Evolutionary conservation across 1,284 basidiomycete species (phyloP).

Genomic region (Pseudozyma flocculosa): DNA sequence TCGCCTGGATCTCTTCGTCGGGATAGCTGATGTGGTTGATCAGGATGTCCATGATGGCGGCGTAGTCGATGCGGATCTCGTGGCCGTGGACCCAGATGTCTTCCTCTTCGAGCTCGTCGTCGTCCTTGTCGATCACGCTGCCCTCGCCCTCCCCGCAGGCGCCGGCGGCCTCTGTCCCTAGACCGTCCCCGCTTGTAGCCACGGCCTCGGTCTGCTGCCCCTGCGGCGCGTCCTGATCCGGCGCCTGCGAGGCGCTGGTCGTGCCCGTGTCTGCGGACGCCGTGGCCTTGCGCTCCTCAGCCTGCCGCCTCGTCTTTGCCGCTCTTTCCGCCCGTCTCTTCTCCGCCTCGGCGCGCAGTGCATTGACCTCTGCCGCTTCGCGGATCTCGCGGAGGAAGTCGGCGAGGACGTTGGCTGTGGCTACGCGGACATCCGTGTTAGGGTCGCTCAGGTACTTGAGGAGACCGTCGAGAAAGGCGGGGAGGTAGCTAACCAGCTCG

Average conservation of each 20-base stretch:
- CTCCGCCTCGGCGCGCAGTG: slow-evolving; percentile 20
- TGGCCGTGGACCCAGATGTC: slow-evolving; percentile 85
- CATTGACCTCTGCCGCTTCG: slow-evolving; percentile 42
- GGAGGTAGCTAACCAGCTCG: slow-evolving; percentile 89
- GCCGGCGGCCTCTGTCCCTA: too few relatives aligned
- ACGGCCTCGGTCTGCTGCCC: slow-evolving; percentile 4
- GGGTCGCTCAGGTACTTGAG: slow-evolving; percentile 89
- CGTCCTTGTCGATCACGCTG: slow-evolving; percentile 56
- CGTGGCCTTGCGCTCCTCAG: background rate
- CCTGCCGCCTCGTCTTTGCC: background rate
- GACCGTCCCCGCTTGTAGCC: too few relatives aligned
- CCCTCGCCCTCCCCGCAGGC: too few relatives aligned
- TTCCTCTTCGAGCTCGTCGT: slow-evolving; percentile 58
- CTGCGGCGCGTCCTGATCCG: too few relatives aligned
- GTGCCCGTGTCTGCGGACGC: too few relatives aligned
- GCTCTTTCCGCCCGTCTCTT: slow-evolving; percentile 9
- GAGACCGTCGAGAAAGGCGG: slow-evolving; percentile 90
- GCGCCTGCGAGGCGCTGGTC: too few relatives aligned
- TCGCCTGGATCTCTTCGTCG: slow-evolving; percentile 61
- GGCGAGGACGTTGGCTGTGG: slow-evolving; percentile 86
- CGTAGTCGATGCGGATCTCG: slow-evolving; percentile 86
- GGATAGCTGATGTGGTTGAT: slow-evolving; percentile 83
- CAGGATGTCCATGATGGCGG: slow-evolving; percentile 88
- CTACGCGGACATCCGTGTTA: slow-evolving; percentile 86
- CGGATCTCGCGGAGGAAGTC: slow-evolving; percentile 83